Evolutionary conservation across 2,329 filamentous ascomycete genomes (phyloP).

Genomic region (Nannizzia gypsea): DNA sequence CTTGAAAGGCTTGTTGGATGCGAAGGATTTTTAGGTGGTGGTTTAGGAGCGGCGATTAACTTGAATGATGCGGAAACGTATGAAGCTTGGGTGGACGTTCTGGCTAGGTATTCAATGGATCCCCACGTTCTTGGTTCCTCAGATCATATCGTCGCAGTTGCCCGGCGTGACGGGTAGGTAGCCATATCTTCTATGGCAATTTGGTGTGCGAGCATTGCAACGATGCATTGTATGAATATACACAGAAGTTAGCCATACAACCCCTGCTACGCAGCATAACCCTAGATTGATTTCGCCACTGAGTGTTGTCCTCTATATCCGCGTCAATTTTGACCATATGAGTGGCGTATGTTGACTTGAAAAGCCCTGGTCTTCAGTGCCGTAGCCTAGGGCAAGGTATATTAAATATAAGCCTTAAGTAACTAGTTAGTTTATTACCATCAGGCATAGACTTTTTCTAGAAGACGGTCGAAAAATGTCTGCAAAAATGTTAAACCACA

Average conservation of each 20-base stretch:
- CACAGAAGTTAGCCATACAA: background rate
- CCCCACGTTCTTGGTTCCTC: background rate
- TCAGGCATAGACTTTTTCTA: too few relatives aligned
- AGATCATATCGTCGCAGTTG: slow-evolving; percentile 1
- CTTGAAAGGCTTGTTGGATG: background rate
- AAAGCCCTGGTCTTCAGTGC: too few relatives aligned
- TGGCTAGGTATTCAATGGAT: background rate
- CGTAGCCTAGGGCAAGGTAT: too few relatives aligned
- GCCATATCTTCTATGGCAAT: background rate
- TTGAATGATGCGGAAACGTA: background rate
- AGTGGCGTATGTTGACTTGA: too few relatives aligned
- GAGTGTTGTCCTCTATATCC: too few relatives aligned
- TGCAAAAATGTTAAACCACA: too few relatives aligned
- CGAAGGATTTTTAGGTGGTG: slow-evolving; percentile 3
- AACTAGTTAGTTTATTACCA: too few relatives aligned
- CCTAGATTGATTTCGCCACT: too few relatives aligned
- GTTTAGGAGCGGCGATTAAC: background rate
- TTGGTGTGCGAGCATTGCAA: background rate
- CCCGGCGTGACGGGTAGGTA: background rate
- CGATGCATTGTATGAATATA: background rate
- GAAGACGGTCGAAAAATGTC: too few relatives aligned
- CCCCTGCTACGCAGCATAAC: background rate
- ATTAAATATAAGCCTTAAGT: too few relatives aligned
- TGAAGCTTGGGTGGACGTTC: slow-evolving; percentile 1
- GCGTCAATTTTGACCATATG: too few relatives aligned